Percentiles rank a stretch among this genome's conserved stretches.
These are phyloP conservation scores for Stylonectria norvegica DNA, from an alignment of 2,329 filamentous ascomycete genomes.

Conservation along the genomic window DNA sequence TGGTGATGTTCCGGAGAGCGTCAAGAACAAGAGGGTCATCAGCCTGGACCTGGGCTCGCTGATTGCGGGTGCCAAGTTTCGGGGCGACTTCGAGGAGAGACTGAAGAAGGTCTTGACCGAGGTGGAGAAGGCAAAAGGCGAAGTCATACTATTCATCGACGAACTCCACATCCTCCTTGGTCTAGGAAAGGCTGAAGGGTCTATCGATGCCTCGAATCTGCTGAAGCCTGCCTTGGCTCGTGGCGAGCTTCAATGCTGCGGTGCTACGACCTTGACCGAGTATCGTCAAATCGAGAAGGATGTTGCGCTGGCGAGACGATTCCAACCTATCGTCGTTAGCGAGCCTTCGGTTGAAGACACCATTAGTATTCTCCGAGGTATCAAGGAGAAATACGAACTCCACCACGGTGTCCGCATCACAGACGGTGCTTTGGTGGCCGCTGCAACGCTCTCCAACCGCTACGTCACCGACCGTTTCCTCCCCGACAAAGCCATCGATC, in stretches of 20 bases:
- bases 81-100: constrained; percentile 94
- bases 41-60: constrained; percentile 84
- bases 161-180: constrained; percentile 90
- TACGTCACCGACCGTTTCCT: constrained; percentile 96
- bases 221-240: constrained; percentile 90
- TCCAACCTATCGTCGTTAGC: constrained; percentile 91
- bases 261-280: constrained; percentile 88
- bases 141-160: constrained; percentile 92
- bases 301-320: constrained; percentile 83
- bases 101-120: constrained; percentile 88
- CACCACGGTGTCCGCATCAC: constrained; percentile 96
- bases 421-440: constrained; percentile 85
- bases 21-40: constrained; percentile 91
- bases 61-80: constrained; percentile 92
- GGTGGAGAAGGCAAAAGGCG: constrained; percentile 82
- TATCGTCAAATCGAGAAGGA: constrained; percentile 96
- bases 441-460: constrained; percentile 86
- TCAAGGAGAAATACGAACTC: constrained; percentile 97
- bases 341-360: constrained; percentile 90
- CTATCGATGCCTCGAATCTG: constrained; percentile 92
- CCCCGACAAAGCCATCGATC: constrained; percentile 94
- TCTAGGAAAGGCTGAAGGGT: constrained; percentile 90
- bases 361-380: constrained; percentile 90
- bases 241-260: constrained; percentile 91
- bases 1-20: constrained; percentile 91